Evolutionary conservation across 1,284 basidiomycete genomes (phyloP).

Genomic region (Blastosporella zonata): DNA sequence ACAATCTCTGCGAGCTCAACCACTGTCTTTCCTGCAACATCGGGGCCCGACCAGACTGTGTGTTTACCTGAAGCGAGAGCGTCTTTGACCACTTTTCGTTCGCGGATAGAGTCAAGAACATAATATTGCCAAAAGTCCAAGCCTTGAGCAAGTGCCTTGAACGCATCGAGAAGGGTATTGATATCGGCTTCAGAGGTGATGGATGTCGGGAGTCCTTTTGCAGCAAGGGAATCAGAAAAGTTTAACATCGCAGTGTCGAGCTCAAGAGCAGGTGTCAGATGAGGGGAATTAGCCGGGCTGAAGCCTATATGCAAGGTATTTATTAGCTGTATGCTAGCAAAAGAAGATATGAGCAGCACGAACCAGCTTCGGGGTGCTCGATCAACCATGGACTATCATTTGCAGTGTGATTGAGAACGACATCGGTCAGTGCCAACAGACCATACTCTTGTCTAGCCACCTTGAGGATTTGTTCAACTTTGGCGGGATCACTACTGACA

Average conservation of each 20-base stretch:
- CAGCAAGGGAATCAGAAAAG: slow-evolving; percentile 67
- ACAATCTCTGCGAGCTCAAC: slow-evolving; percentile 68
- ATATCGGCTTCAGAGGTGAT: slow-evolving; percentile 70
- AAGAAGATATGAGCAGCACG: slow-evolving; percentile 21
- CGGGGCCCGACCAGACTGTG: slow-evolving; percentile 54
- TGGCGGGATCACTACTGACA: slow-evolving; percentile 49
- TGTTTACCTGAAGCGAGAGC: slow-evolving; percentile 46
- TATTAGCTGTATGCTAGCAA: slow-evolving; percentile 12
- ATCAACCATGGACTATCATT: slow-evolving; percentile 90
- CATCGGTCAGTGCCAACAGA: slow-evolving; percentile 84
- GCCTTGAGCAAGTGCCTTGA: slow-evolving; percentile 59
- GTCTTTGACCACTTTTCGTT: slow-evolving; percentile 52
- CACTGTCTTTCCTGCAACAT: slow-evolving; percentile 56
- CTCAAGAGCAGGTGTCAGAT: slow-evolving; percentile 84
- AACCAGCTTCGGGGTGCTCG: slow-evolving; percentile 92
- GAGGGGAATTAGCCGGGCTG: slow-evolving; percentile 86
- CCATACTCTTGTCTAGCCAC: slow-evolving; percentile 82
- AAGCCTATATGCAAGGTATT: slow-evolving; percentile 54
- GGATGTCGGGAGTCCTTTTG: slow-evolving; percentile 68
- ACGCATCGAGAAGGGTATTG: slow-evolving; percentile 58
- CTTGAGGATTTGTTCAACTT: slow-evolving; percentile 62
- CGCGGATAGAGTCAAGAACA: slow-evolving; percentile 69
- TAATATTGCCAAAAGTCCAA: slow-evolving; percentile 91
- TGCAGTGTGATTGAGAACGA: slow-evolving; percentile 94
- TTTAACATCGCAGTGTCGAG: slow-evolving; percentile 82